Conservation (phyloP, 805 yeast species). For the Osmozyma mogii region DNA sequence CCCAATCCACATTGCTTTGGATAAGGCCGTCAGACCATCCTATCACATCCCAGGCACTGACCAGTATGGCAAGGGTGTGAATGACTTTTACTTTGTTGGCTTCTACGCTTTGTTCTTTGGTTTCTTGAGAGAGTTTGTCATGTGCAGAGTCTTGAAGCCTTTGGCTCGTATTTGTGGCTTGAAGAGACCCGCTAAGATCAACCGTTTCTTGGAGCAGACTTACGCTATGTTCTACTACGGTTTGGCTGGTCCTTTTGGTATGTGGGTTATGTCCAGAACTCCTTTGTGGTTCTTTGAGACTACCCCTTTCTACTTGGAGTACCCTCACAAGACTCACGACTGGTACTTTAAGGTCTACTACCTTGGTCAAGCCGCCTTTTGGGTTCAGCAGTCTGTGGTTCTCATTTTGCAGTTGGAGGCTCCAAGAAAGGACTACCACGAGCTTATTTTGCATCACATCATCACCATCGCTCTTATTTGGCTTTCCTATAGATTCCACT, state of each 20-base stretch:
- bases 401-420: slow-evolving; percentile 80
- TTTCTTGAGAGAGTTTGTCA: slow-evolving; percentile 80
- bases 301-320: slow-evolving; percentile 64
- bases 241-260: slow-evolving; percentile 74
- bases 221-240: slow-evolving; percentile 80
- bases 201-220: slow-evolving; percentile 89
- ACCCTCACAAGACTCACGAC: slow-evolving; percentile 77
- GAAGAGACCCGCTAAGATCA: slow-evolving; percentile 45
- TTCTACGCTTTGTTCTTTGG: slow-evolving; percentile 84
- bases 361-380: slow-evolving; percentile 88
- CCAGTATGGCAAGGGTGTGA: slow-evolving; percentile 79
- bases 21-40: slow-evolving; percentile 56
- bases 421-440: slow-evolving; percentile 90
- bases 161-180: slow-evolving; percentile 51
- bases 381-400: slow-evolving; percentile 93
- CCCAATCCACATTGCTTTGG: slow-evolving; percentile 47
- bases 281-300: slow-evolving; percentile 92
- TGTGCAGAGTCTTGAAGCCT: slow-evolving; percentile 78
- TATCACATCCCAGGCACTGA: slow-evolving; percentile 55
- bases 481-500: slow-evolving; percentile 87
- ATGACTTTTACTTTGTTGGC: slow-evolving; percentile 72
- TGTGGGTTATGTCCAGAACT: slow-evolving; percentile 72
- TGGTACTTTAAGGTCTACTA: slow-evolving; percentile 72
- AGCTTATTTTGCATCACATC: slow-evolving; percentile 87
- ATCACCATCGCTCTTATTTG: slow-evolving; percentile 83